Conservation (phyloP, 805 yeast genomes). For the Hanseniaspora taiwanica region DNA sequence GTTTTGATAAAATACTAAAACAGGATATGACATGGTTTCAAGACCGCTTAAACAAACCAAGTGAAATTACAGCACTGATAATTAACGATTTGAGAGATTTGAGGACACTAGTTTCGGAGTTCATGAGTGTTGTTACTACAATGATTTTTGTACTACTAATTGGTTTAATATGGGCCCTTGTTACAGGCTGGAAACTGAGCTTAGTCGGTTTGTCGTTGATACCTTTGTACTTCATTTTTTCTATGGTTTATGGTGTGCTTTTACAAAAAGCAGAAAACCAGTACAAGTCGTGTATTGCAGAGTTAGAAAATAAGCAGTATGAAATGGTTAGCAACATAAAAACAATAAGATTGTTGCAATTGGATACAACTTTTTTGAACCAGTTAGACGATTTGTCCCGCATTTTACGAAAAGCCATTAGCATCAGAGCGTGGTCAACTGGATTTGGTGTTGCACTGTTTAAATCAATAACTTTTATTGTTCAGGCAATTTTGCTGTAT, state of each 20-base stretch:
- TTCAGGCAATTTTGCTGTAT: conserved; percentile 63
- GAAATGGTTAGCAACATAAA: conserved; percentile 47
- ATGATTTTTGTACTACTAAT: conserved; percentile 39
- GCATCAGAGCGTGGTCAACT: conserved; percentile 39
- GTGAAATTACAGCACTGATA: conserved; percentile 50
- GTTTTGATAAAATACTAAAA: conserved; percentile 35
- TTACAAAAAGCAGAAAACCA: conserved; percentile 42
- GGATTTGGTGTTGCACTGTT: conserved; percentile 58
- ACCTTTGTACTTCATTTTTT: conserved; percentile 43
- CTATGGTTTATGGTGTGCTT: conserved; percentile 38
- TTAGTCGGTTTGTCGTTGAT: conserved; percentile 68
- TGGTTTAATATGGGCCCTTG: conserved; percentile 69
- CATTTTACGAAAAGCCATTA: conserved; percentile 1
- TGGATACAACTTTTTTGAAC: conserved; percentile 34
- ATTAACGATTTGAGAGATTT: conserved; percentile 76
- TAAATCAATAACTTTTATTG: conserved; percentile 38
- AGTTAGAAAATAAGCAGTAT: conserved; percentile 35
- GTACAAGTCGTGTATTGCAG: conserved; percentile 45
- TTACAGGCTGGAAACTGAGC: conserved; percentile 75
- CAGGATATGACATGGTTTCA: conserved; percentile 46
- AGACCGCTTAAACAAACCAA: conserved; percentile 26
- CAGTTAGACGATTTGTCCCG: conserved; percentile 24
- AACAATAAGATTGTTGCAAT: conserved; percentile 46
- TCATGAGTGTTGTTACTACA: conserved; percentile 40
- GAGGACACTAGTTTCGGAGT: conserved; percentile 49